Evolutionary conservation across 23 red algal genomes (phyloP), one percentile per base, ranked within the genome.

Genomic region (Agarophyton chilense): DNA sequence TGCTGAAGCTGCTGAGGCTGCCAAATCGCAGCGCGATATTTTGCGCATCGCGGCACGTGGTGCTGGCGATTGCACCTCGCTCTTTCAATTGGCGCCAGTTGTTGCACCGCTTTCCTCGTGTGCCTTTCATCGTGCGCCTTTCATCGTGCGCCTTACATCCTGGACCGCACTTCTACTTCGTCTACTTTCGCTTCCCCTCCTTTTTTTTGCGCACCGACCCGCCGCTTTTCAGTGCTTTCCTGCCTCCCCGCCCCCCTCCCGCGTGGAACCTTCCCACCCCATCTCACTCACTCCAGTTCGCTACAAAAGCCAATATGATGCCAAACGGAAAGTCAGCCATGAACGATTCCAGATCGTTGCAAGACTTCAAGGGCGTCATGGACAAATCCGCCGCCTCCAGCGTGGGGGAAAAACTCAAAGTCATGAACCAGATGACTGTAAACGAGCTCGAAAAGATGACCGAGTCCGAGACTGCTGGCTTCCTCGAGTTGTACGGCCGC

Each of bases 401-500:
- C 31, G 86, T 96, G 16, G 57, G 41, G 43, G 67, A 84, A 38
- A 90, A 96, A 70, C 70, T 96, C 70, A 60, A 49, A 17, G 36
- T 46, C 40, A 90, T 86, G 86, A 96, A 96, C 71, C 50, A 92
- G 28, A 25, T 50, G 32, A 54, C 79, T 21, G 25, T 24, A 8
- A 70, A 88, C 77, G 80, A 73, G 1, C 32, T 67, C 10, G 89
- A 82, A 16, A 79, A 85, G 61, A 95, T 98, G 93, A 95, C 79
- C 21, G 96, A 98, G 13, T 65, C 52, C 22, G 96, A 98, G 70
- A 81, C 92, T 45, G 39, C 50, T 18, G 92, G 93, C 38, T 98
- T 98, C 83, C 17, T 90, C n/a, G 74, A 86, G 17, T 82, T 98
- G 64, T 95, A 95, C 55, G 66, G 75, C 28, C 86, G 96, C 25